Evolutionary conservation across 228 moss, liverwort and hornwort genomes (phyloP).

Genomic region (Sphagnum fallax): DNA sequence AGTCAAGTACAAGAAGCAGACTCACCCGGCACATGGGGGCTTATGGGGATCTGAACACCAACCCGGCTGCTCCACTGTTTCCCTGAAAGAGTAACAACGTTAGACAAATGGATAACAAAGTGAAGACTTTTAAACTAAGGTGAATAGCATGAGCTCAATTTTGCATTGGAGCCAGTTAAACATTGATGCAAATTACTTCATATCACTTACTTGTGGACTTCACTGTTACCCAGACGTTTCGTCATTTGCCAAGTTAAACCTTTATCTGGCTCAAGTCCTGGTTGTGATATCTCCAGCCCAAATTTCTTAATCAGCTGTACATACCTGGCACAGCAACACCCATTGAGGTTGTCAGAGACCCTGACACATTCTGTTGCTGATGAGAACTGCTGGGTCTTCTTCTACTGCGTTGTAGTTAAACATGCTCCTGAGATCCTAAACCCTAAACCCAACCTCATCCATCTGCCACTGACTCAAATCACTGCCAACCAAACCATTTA

Average conservation of each 20-base stretch:
- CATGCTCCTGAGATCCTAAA: no score
- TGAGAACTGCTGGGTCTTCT: no score
- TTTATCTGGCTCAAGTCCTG: conserved; percentile 73
- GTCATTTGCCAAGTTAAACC: conserved; percentile 99
- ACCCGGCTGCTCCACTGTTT: conserved; percentile 73
- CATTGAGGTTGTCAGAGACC: no score
- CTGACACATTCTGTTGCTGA: no score
- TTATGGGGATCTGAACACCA: conserved; percentile 83
- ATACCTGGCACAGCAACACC: conserved; percentile 38
- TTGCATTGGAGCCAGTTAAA: no score
- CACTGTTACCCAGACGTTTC: conserved; percentile 71
- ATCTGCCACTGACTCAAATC: not conserved
- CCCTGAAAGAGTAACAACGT: conserved; percentile 19
- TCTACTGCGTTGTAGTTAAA: no score
- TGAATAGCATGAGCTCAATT: no score
- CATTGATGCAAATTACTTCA: no score
- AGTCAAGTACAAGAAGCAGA: no score
- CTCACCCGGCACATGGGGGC: conserved; percentile 91
- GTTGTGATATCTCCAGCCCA: conserved; percentile 89
- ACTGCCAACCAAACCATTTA: no score
- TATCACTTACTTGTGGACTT: conserved; percentile 81
- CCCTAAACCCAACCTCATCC: not conserved
- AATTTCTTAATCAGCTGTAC: conserved; percentile 68
- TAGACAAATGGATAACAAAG: no score
- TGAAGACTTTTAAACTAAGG: no score